These are phyloP conservation scores for Pythium insidiosum DNA, from an alignment of 352 stramenopile species.

Conservation along the genomic window DNA sequence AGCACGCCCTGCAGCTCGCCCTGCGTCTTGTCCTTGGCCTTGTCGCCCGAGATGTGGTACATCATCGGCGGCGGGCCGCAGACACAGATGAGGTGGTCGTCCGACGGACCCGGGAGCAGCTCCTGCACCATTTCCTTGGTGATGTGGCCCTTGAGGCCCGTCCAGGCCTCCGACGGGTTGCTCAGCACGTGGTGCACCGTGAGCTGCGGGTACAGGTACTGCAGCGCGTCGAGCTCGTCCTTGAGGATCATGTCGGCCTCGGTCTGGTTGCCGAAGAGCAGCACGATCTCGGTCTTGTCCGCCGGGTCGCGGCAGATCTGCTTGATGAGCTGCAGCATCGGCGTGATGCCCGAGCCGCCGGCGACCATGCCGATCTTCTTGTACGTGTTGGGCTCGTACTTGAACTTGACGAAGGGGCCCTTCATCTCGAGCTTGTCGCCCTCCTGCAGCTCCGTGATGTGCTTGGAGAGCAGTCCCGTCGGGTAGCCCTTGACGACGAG, in stretches of 20 bases:
- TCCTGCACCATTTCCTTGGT: conserved; percentile 80
- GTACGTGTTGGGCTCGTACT: conserved; percentile 82
- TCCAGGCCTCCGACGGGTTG: conserved; percentile 63
- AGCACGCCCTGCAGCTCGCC: conserved; percentile 79
- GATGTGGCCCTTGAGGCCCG: conserved; percentile 61
- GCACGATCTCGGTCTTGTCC: conserved; percentile 78
- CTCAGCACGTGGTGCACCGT: conserved; percentile 66
- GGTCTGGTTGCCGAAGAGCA: conserved; percentile 82
- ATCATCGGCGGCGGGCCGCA: conserved; percentile 88
- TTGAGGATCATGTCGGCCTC: conserved; percentile 87
- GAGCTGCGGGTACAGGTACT: conserved; percentile 77
- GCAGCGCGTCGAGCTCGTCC: conserved; percentile 77
- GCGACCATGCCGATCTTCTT: conserved; percentile 88
- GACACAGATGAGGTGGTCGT: conserved; percentile 82
- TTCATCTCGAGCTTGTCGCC: conserved; percentile 88
- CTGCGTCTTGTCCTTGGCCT: conserved; percentile 80
- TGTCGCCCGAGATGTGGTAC: conserved; percentile 84
- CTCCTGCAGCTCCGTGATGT: conserved; percentile 77
- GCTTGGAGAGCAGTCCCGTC: conserved; percentile 75
- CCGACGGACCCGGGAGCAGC: conserved; percentile 65
- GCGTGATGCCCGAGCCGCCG: conserved; percentile 86
- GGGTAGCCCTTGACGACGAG: conserved; percentile 89
- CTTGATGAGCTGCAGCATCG: conserved; percentile 86
- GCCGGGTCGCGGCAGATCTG: conserved; percentile 75
- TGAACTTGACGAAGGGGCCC: conserved; percentile 83